Evolutionary conservation across 2,329 filamentous ascomycete species (phyloP).

Genomic region (Paecilomyces sp.): DNA sequence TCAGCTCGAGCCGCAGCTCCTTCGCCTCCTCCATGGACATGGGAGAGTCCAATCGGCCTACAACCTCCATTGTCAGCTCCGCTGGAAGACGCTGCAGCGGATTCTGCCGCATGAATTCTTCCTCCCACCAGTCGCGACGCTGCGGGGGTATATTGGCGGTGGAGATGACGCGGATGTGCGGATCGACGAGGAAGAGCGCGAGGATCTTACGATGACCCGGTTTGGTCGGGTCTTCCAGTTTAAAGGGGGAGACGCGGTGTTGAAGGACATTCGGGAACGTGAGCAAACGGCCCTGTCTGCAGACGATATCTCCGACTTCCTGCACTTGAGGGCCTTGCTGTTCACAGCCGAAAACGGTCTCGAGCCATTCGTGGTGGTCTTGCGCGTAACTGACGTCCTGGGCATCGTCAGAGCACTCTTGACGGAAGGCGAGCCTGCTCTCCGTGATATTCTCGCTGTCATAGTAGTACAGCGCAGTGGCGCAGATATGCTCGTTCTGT

Average conservation of each 20-base stretch:
- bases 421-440: slow-evolving; percentile 45
- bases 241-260: slow-evolving; percentile 14
- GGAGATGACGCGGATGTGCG: slow-evolving; percentile 15
- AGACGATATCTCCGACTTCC: slow-evolving; percentile 7
- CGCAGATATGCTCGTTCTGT: slow-evolving; percentile 56
- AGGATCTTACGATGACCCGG: slow-evolving; percentile 20
- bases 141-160: slow-evolving; percentile 19
- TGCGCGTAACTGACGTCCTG: background rate
- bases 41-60: slow-evolving; percentile 13
- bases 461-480: slow-evolving; percentile 60
- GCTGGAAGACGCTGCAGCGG: slow-evolving; percentile 5
- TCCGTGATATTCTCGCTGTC: slow-evolving; percentile 55
- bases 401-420: slow-evolving; percentile 13
- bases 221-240: slow-evolving; percentile 11
- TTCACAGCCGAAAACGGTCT: slow-evolving; percentile 5
- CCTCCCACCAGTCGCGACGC: background rate
- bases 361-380: slow-evolving; percentile 6
- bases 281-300: slow-evolving; percentile 11
- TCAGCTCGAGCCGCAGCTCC: slow-evolving; percentile 28
- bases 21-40: slow-evolving; percentile 33
- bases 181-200: slow-evolving; percentile 18
- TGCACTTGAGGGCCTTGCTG: slow-evolving; percentile 4
- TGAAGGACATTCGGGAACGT: slow-evolving; percentile 16
- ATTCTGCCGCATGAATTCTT: background rate
- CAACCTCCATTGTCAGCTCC: slow-evolving; percentile 21